Conservation (phyloP, 2,329 filamentous ascomycete species). For the Arachnopeziza araneosa region DNA sequence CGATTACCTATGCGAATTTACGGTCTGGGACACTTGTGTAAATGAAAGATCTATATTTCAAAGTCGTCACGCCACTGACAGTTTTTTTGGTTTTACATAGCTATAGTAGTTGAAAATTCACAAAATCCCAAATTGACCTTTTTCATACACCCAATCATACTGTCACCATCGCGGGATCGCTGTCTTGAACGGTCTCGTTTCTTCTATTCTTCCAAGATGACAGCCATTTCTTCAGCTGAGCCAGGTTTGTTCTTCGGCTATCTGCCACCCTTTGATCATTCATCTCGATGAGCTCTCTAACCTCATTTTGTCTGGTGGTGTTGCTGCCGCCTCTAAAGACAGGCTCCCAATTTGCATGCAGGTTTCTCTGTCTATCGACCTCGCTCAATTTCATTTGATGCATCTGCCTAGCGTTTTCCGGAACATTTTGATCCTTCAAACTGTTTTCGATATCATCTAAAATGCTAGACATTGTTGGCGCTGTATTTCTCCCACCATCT, state of each 20-base stretch:
- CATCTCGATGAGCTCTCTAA: not conserved
- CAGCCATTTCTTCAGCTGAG: too few species aligned
- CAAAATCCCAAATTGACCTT: too few species aligned
- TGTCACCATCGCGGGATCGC: too few species aligned
- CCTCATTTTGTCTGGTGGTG: not conserved
- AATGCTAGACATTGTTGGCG: not conserved
- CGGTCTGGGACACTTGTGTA: not conserved
- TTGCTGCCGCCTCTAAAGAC: not conserved
- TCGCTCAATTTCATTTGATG: conserved; percentile 1
- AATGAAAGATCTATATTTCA: not conserved
- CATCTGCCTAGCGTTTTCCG: not conserved
- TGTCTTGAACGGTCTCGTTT: too few species aligned
- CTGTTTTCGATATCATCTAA: not conserved
- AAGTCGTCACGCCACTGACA: not conserved
- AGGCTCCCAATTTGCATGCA: not conserved
- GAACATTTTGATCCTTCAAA: not conserved
- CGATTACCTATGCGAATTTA: not conserved
- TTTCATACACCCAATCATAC: too few species aligned
- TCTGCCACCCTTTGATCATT: not conserved
- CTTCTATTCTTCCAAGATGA: too few species aligned
- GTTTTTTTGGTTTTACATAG: too few species aligned
- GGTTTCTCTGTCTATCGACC: not conserved
- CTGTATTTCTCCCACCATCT: conserved; percentile 1
- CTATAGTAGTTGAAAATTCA: too few species aligned
- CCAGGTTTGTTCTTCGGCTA: not conserved